Conservation (phyloP, 2,329 filamentous ascomycete species). For the Fusarium oxysporum region DNA sequence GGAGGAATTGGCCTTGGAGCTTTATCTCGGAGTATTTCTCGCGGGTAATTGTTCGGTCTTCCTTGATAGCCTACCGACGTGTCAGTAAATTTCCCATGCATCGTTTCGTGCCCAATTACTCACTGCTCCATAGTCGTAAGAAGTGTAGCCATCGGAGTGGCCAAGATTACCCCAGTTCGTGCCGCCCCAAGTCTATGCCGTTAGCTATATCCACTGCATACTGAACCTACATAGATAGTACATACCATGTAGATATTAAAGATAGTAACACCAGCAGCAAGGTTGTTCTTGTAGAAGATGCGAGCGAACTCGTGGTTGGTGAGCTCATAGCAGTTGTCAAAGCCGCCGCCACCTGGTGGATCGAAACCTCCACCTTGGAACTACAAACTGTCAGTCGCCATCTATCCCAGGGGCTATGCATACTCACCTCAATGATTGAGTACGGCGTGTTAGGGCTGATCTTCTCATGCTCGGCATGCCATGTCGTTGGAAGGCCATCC, state of each 20-base stretch:
- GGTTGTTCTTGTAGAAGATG: slow-evolving; percentile 83
- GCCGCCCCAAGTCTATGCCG: slow-evolving; percentile 71
- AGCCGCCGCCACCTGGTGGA: slow-evolving; percentile 78
- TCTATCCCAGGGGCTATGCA: fast-evolving
- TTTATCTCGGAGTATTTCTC: slow-evolving; percentile 87
- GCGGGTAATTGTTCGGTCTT: slow-evolving; percentile 74
- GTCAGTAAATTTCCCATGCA: neutral
- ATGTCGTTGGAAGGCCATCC: slow-evolving; percentile 56
- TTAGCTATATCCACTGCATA: neutral
- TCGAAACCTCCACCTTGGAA: slow-evolving; percentile 80
- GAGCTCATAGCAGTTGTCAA: slow-evolving; percentile 73
- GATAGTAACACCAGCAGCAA: slow-evolving; percentile 73
- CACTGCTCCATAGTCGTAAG: slow-evolving; percentile 65
- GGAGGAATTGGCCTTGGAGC: slow-evolving; percentile 79
- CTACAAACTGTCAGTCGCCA: slow-evolving; percentile 45
- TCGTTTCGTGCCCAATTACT: slow-evolving; percentile 7
- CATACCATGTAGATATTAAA: slow-evolving; percentile 79
- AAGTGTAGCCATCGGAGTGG: slow-evolving; percentile 73
- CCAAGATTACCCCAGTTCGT: slow-evolving; percentile 88
- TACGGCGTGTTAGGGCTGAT: slow-evolving; percentile 76
- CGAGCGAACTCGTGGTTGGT: slow-evolving; percentile 80
- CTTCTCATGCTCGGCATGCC: slow-evolving; percentile 64
- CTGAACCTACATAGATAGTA: fast-evolving
- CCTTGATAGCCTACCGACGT: slow-evolving; percentile 62
- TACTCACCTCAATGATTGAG: slow-evolving; percentile 59